These are phyloP conservation scores for Hordeum pubiflorum DNA, from an alignment of 202 grass and related monocot species.

Conservation along the genomic window DNA sequence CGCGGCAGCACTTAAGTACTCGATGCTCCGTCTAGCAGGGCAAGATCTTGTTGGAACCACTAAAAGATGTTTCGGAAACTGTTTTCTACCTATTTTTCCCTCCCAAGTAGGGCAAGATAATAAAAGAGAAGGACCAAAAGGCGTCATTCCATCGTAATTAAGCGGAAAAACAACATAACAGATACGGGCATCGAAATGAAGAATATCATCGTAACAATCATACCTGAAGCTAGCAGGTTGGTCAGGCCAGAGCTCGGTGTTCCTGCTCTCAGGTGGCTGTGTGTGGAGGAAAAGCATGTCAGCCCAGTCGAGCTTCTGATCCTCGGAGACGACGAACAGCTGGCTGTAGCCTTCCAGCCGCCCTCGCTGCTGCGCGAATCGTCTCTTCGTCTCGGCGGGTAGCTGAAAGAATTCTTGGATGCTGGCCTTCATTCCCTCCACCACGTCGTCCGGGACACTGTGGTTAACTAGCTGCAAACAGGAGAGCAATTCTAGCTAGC, in stretches of 20 bases:
- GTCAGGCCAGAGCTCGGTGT: conserved; percentile 47
- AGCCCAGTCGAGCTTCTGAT: conserved; percentile 68
- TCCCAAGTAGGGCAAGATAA: neutral
- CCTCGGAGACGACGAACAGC: conserved; percentile 54
- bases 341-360: conserved; percentile 57
- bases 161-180: neutral
- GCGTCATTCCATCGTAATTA: neutral
- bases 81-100: neutral
- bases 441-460: conserved; percentile 13
- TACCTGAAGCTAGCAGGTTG: conserved; percentile 36
- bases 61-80: neutral
- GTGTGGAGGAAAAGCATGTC: conserved; percentile 52
- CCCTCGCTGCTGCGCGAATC: conserved; percentile 34
- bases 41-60: neutral
- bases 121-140: neutral
- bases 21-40: neutral
- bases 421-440: conserved; percentile 35
- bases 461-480: conserved; percentile 50
- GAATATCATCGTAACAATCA: neutral
- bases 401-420: conserved; percentile 37
- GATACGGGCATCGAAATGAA: neutral
- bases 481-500: too few relatives aligned
- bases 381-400: conserved; percentile 36
- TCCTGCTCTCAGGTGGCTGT: conserved; percentile 23
- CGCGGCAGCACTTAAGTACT: neutral